Percentiles rank a stretch among this genome's conserved stretches.
phyloP scores from a whole-genome alignment of 495 filamentous ascomycete genomes.

The Xylaria sp. region DNA sequence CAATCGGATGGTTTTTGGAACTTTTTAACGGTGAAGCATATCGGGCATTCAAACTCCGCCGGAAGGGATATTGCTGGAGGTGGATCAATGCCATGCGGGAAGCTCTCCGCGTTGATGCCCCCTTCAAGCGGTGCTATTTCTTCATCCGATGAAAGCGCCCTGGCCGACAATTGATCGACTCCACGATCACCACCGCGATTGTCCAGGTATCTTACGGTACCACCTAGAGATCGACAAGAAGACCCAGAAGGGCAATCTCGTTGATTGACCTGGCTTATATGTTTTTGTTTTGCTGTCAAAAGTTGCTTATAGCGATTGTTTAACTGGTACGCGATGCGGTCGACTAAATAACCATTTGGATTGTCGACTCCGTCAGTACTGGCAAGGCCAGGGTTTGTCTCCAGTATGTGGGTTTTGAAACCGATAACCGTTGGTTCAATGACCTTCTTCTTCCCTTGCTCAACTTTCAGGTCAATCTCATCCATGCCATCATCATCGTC shows the following conservation, averaged over 20 bases:
- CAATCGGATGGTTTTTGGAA: conserved; percentile 96
- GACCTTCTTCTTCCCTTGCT: conserved; percentile 54
- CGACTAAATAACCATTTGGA: conserved; percentile 71
- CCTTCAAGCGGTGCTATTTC: conserved; percentile 70
- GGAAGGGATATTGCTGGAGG: conserved; percentile 82
- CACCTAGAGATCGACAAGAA: conserved; percentile 71
- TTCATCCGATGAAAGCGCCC: conserved; percentile 66
- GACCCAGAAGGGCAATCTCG: conserved; percentile 64
- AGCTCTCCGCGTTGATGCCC: conserved; percentile 68
- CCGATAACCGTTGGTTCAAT: conserved; percentile 78
- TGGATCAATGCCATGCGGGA: conserved; percentile 81
- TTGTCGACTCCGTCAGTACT: conserved; percentile 30
- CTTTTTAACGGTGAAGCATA: conserved; percentile 90
- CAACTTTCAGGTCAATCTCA: conserved; percentile 55
- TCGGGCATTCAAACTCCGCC: conserved; percentile 89
- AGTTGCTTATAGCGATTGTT: conserved; percentile 79
- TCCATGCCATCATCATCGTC: conserved; percentile 62
- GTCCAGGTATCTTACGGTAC: conserved; percentile 54
- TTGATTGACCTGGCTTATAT: conserved; percentile 62
- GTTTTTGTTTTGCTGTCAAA: conserved; percentile 74
- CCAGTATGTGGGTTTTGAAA: conserved; percentile 76
- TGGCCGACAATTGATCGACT: conserved; percentile 47
- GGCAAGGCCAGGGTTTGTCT: conserved; percentile 67
- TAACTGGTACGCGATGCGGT: conserved; percentile 86
- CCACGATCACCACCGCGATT: conserved; percentile 48